These are phyloP conservation scores for Globisporangium barbulae DNA, from an alignment of 352 stramenopile genomes.

Conservation along the genomic window DNA sequence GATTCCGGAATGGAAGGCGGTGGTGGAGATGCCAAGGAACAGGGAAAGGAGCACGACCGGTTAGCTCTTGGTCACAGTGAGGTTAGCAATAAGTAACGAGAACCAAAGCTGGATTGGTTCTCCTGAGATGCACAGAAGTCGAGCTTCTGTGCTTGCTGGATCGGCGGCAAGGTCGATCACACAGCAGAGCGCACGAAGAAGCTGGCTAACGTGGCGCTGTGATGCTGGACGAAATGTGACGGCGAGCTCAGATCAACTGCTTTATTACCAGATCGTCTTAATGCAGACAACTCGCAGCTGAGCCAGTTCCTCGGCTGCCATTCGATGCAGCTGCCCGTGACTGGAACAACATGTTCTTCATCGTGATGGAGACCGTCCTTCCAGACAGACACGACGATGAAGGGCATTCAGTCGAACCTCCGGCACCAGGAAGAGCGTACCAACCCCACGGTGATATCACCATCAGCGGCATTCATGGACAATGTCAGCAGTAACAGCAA, in stretches of 20 bases:
- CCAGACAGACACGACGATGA: slow-evolving; percentile 71
- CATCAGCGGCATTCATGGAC: neutral
- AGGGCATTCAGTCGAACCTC: slow-evolving; percentile 68
- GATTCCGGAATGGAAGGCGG: too few relatives aligned
- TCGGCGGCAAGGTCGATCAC: too few relatives aligned
- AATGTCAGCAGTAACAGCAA: slow-evolving; percentile 12
- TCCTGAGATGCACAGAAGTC: too few relatives aligned
- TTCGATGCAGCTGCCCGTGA: slow-evolving; percentile 87
- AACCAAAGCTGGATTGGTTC: too few relatives aligned
- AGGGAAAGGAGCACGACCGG: too few relatives aligned
- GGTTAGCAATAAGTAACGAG: too few relatives aligned
- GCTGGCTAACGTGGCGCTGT: too few relatives aligned
- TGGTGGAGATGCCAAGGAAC: too few relatives aligned
- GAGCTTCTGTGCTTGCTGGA: too few relatives aligned
- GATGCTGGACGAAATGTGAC: too few relatives aligned
- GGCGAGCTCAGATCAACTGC: slow-evolving; percentile 18
- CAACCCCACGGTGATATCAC: slow-evolving; percentile 35
- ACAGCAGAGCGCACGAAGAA: too few relatives aligned
- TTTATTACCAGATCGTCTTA: slow-evolving; percentile 85
- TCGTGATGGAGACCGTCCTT: slow-evolving; percentile 89
- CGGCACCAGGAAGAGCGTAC: slow-evolving; percentile 32
- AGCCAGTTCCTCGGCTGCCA: slow-evolving; percentile 82
- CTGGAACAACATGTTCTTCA: slow-evolving; percentile 90
- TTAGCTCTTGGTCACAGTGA: too few relatives aligned
- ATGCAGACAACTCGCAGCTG: slow-evolving; percentile 73